These are phyloP conservation scores for Candida piceae DNA, from an alignment of 805 yeast genomes.

Conservation along the genomic window DNA sequence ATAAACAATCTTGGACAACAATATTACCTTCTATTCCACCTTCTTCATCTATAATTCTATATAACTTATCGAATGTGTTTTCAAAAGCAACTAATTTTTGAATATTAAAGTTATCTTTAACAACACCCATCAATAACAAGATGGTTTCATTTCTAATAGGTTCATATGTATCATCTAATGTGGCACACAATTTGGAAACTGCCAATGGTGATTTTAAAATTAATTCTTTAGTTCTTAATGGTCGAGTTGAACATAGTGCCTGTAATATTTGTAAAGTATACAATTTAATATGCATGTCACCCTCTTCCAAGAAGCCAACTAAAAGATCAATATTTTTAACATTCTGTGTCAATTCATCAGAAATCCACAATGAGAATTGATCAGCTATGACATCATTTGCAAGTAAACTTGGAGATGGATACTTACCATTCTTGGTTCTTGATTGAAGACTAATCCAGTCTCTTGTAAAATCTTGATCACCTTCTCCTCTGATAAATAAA, in stretches of 20 bases:
- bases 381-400: slow-evolving; percentile 56
- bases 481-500: slow-evolving; percentile 62
- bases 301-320: slow-evolving; percentile 38
- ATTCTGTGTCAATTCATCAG: slow-evolving; percentile 82
- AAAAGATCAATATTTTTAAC: slow-evolving; percentile 43
- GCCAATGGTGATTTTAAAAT: slow-evolving; percentile 74
- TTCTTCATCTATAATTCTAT: slow-evolving; percentile 75
- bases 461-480: slow-evolving; percentile 58
- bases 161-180: slow-evolving; percentile 63
- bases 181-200: slow-evolving; percentile 63
- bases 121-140: slow-evolving; percentile 75
- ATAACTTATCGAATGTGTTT: slow-evolving; percentile 78
- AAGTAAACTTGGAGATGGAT: slow-evolving; percentile 65
- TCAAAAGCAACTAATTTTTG: slow-evolving; percentile 95
- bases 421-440: slow-evolving; percentile 68
- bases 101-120: slow-evolving; percentile 73
- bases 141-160: slow-evolving; percentile 88
- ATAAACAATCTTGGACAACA: slow-evolving; percentile 86
- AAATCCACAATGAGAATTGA: slow-evolving; percentile 89
- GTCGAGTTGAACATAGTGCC: slow-evolving; percentile 74
- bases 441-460: slow-evolving; percentile 72
- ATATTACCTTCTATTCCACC: slow-evolving; percentile 87
- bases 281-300: slow-evolving; percentile 71
- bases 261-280: slow-evolving; percentile 83
- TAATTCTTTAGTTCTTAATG: slow-evolving; percentile 66